phyloP scores from a whole-genome alignment of 768 basidiomycete species.

The Termitomyces sp. region DNA sequence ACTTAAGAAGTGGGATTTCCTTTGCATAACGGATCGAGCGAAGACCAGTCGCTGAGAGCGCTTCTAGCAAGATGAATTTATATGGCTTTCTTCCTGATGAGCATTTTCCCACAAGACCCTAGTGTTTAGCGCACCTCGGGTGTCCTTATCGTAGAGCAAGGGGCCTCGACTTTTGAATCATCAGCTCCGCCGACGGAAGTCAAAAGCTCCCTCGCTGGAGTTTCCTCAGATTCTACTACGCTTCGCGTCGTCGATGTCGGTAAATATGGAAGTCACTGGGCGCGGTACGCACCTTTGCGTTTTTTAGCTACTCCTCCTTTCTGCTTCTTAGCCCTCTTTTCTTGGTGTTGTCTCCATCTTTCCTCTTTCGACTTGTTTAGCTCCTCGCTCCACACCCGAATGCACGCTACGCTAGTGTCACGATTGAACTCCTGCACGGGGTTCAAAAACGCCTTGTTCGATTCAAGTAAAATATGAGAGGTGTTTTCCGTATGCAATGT shows the following conservation, averaged over 20 bases:
- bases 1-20: slow-evolving; percentile 92
- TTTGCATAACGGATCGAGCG: slow-evolving; percentile 97
- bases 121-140: slow-evolving; percentile 13
- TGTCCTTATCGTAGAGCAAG: slow-evolving; percentile 8
- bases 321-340: slow-evolving; percentile 43
- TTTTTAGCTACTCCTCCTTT: slow-evolving; percentile 36
- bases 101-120: background rate
- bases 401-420: slow-evolving; percentile 88
- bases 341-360: slow-evolving; percentile 53
- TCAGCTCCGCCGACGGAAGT: background rate
- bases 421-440: slow-evolving; percentile 99
- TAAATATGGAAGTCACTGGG: background rate
- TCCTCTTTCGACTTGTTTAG: slow-evolving; percentile 58
- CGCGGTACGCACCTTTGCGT: slow-evolving; percentile 38
- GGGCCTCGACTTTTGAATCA: background rate
- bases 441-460: slow-evolving; percentile 90
- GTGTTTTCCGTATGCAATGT: slow-evolving; percentile 80
- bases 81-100: slow-evolving; percentile 32
- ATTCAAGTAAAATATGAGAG: slow-evolving; percentile 73
- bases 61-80: slow-evolving; percentile 82
- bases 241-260: slow-evolving; percentile 1
- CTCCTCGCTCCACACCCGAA: slow-evolving; percentile 84
- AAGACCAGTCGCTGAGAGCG: slow-evolving; percentile 93
- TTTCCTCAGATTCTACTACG: slow-evolving; percentile 10
- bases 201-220: slow-evolving; percentile 3